Conservation (phyloP, 345 rosid genomes). For the Eutrema japonicum region DNA sequence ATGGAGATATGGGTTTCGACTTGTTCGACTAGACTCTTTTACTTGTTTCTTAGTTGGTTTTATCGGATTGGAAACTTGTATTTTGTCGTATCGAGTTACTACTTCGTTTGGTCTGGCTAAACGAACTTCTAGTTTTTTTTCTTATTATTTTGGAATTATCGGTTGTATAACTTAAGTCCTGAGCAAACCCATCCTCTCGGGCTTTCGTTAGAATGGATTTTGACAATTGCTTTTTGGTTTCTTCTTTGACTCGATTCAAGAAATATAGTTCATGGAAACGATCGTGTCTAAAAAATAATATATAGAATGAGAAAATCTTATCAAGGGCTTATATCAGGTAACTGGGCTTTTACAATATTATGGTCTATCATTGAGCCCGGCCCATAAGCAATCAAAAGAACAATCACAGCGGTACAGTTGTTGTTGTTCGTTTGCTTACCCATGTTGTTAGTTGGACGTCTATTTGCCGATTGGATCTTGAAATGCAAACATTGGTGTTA, state of each 20-base stretch:
- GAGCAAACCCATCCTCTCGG: not conserved
- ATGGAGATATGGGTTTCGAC: conserved; percentile 87
- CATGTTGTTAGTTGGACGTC: not conserved
- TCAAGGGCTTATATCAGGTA: too few species aligned
- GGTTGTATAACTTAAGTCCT: not conserved
- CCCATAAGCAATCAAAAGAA: not conserved
- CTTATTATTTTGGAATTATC: not conserved
- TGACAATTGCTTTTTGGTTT: not conserved
- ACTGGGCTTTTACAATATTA: too few species aligned
- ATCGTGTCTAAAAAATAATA: too few species aligned
- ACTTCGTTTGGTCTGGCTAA: conserved; percentile 3
- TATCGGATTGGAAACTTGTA: not conserved
- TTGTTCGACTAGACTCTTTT: conserved; percentile 64
- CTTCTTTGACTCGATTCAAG: not conserved
- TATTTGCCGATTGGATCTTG: conserved; percentile 4
- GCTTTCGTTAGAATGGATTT: too few species aligned
- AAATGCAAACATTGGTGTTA: conserved; percentile 12
- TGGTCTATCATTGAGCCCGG: not conserved
- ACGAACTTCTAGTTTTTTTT: not conserved
- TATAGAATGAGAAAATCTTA: too few species aligned
- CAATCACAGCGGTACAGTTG: too few species aligned
- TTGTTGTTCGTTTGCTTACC: too few species aligned
- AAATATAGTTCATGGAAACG: not conserved
- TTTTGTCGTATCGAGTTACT: conserved; percentile 9
- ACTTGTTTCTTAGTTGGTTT: not conserved